These are phyloP conservation scores for Penicillium sp. DNA, from an alignment of 2,329 filamentous ascomycete species.

Conservation along the genomic window DNA sequence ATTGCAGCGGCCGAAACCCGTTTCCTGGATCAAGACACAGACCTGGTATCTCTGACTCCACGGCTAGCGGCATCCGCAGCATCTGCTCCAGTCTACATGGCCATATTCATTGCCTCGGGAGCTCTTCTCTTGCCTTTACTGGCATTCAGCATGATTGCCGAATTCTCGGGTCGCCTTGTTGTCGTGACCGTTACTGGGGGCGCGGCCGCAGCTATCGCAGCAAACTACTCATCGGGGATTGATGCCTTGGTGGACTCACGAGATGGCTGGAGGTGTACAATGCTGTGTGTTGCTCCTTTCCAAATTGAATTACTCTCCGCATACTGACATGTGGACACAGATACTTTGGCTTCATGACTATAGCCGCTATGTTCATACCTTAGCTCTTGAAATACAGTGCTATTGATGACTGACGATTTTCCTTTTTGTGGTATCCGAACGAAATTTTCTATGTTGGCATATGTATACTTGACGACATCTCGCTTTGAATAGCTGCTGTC, in stretches of 20 bases:
- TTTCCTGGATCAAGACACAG: constrained; percentile 57
- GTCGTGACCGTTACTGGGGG: constrained; percentile 60
- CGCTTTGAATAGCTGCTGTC: background rate
- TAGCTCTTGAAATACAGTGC: constrained; percentile 17
- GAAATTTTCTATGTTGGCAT: background rate
- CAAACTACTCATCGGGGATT: constrained; percentile 39
- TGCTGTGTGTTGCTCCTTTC: constrained; percentile 33
- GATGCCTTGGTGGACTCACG: constrained; percentile 41
- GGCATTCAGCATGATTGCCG: constrained; percentile 61
- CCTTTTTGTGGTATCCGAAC: constrained; percentile 6
- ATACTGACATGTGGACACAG: constrained; percentile 22
- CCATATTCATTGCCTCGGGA: constrained; percentile 53
- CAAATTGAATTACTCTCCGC: background rate
- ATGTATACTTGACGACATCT: background rate
- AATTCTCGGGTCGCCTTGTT: constrained; percentile 61
- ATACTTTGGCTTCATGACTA: constrained; percentile 46
- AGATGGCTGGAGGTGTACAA: constrained; percentile 46
- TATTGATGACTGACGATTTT: constrained; percentile 22
- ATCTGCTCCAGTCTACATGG: constrained; percentile 37
- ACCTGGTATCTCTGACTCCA: constrained; percentile 46
- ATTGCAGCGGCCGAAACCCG: constrained; percentile 56
- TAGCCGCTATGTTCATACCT: constrained; percentile 43
- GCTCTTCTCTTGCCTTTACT: constrained; percentile 63
- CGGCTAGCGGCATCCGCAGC: constrained; percentile 20
- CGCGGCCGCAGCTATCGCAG: constrained; percentile 47